phyloP scores from a whole-genome alignment of 345 rosid species.

The Syzygium jambos region DNA sequence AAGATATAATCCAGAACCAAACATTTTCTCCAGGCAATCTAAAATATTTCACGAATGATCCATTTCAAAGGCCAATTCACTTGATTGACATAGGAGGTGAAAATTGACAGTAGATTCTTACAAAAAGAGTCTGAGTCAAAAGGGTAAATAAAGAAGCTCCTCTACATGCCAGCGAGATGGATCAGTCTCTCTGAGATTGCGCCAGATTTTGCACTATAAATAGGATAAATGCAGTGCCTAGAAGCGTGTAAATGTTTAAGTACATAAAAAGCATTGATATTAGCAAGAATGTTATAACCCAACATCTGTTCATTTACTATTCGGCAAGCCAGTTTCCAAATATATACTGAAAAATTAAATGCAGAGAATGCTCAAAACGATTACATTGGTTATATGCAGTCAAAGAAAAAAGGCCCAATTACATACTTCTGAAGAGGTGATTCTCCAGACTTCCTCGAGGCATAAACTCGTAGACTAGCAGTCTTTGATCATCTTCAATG shows the following conservation, averaged over 20 bases:
- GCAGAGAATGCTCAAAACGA: neutral
- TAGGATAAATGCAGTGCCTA: neutral
- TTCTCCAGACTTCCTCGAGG: slow-evolving; percentile 84
- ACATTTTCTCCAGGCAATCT: neutral
- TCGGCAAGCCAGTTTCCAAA: neutral
- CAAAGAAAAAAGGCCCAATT: neutral
- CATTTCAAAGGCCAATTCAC: neutral
- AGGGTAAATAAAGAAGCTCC: neutral
- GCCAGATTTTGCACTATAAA: neutral
- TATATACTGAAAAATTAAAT: neutral
- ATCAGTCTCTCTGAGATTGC: neutral
- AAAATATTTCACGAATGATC: neutral
- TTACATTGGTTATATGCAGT: neutral
- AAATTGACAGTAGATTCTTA: neutral
- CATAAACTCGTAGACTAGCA: slow-evolving; percentile 72
- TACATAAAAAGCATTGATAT: neutral
- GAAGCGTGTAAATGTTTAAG: neutral
- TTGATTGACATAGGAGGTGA: neutral
- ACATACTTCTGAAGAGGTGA: slow-evolving; percentile 78
- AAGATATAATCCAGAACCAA: neutral
- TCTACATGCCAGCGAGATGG: neutral
- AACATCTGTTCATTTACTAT: neutral
- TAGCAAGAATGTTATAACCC: neutral
- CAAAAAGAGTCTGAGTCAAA: neutral
- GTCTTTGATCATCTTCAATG: slow-evolving; percentile 71